A percentile compares a stretch with the other conserved stretches of the same genome.
Evolutionary conservation across 2,329 filamentous ascomycete species (phyloP).

Genomic region (Raffaelea deltoideospora): DNA sequence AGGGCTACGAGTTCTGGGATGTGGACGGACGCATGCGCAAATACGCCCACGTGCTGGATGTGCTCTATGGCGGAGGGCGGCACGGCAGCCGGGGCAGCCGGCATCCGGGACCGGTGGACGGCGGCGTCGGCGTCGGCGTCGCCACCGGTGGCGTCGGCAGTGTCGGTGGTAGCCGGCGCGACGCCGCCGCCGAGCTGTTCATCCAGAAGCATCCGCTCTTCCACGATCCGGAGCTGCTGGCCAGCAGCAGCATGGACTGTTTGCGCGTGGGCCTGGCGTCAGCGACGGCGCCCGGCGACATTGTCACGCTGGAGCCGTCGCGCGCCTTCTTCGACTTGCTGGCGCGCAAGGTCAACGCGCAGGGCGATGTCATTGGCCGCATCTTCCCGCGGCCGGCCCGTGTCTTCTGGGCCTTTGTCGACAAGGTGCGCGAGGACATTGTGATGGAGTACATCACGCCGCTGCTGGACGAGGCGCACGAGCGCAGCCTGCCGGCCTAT

Average conservation of each 20-base stretch:
- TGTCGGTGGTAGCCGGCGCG: too few relatives aligned
- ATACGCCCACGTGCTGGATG: conserved; percentile 74
- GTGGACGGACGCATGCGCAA: conserved; percentile 77
- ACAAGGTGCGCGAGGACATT: conserved; percentile 71
- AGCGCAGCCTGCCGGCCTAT: conserved; percentile 59
- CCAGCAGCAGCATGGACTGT: conserved; percentile 61
- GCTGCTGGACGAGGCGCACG: conserved; percentile 76
- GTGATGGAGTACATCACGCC: conserved; percentile 75
- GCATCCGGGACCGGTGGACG: too few relatives aligned
- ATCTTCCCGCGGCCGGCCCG: conserved; percentile 61
- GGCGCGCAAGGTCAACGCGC: conserved; percentile 64
- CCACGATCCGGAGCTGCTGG: conserved; percentile 52
- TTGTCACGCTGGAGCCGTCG: conserved; percentile 64
- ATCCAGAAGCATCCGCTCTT: conserved; percentile 81
- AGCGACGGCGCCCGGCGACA: conserved; percentile 24
- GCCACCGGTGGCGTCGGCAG: too few relatives aligned
- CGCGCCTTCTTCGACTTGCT: conserved; percentile 66
- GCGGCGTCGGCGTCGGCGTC: too few relatives aligned
- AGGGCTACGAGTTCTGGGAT: conserved; percentile 79
- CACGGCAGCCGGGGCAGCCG: too few relatives aligned
- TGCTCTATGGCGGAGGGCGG: conserved; percentile 71
- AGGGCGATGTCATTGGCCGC: conserved; percentile 60
- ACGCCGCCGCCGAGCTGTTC: conserved; percentile 67
- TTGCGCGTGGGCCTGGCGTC: conserved; percentile 36
- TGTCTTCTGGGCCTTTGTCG: conserved; percentile 65